A percentile compares a stretch with the other conserved stretches of the same genome.
These are phyloP conservation scores for Saccharum spontaneum DNA, from an alignment of 176 grass and related monocot species.

Conservation along the genomic window DNA sequence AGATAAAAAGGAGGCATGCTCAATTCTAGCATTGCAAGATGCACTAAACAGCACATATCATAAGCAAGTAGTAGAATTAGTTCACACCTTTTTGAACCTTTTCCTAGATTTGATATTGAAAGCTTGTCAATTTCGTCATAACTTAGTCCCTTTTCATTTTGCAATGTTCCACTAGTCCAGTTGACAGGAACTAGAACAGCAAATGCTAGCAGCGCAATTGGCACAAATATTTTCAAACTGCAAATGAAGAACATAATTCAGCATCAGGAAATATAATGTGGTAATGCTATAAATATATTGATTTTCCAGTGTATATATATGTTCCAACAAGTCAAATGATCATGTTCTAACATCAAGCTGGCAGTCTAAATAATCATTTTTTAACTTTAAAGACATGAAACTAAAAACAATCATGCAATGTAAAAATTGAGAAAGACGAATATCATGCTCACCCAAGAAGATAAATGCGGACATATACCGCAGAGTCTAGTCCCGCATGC, in stretches of 20 bases:
- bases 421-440: slow-evolving; percentile 24
- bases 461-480: slow-evolving; percentile 87
- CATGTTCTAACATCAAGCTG: neutral
- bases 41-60: neutral
- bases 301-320: neutral
- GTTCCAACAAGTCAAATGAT: neutral
- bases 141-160: slow-evolving; percentile 46
- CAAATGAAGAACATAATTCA: slow-evolving; percentile 27
- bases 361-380: slow-evolving; percentile 1
- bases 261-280: slow-evolving; percentile 14
- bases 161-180: slow-evolving; percentile 79
- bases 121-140: slow-evolving; percentile 95
- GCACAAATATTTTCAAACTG: slow-evolving; percentile 97
- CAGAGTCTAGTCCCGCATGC: slow-evolving; percentile 84
- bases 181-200: slow-evolving; percentile 77
- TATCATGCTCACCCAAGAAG: slow-evolving; percentile 71
- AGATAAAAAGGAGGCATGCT: slow-evolving; percentile 9
- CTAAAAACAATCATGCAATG: neutral
- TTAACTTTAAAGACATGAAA: neutral
- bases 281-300: neutral
- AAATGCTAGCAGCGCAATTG: slow-evolving; percentile 73
- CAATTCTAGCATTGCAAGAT: neutral
- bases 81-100: slow-evolving; percentile 76
- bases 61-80: slow-evolving; percentile 18
- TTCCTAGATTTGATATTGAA: slow-evolving; percentile 87